Evolutionary conservation across 768 basidiomycete species (phyloP).

Genomic region (Hirschioporus abietinus): DNA sequence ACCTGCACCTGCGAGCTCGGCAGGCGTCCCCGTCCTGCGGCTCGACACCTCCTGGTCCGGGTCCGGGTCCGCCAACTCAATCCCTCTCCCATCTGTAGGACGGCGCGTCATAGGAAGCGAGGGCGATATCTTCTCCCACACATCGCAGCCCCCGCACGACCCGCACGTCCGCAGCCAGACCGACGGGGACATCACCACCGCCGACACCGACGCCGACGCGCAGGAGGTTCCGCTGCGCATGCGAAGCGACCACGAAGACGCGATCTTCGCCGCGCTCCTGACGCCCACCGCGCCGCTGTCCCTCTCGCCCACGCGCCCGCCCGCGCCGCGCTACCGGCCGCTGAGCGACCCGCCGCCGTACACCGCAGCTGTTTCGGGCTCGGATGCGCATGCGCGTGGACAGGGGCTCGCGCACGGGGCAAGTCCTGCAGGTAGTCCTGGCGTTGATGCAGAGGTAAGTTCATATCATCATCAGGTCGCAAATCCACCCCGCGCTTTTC

Average conservation of each 20-base stretch:
- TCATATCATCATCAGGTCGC: no score
- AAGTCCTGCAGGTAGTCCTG: no score
- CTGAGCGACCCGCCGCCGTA: slow-evolving; percentile 1
- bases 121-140: not conserved
- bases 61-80: not conserved
- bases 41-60: not conserved
- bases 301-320: slow-evolving; percentile 1
- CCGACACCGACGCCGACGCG: no score
- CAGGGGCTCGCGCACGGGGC: no score
- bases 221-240: no score
- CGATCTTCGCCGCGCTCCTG: not conserved
- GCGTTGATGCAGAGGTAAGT: no score
- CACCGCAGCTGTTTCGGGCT: not conserved
- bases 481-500: no score
- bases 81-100: not conserved
- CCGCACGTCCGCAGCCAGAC: no score
- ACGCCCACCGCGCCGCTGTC: not conserved
- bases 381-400: not conserved
- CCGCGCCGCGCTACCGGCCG: not conserved
- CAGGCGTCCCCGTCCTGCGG: not conserved
- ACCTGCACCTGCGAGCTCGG: not conserved
- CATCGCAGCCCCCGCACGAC: not conserved
- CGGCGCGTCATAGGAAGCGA: not conserved
- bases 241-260: no score
- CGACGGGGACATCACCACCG: no score